These are phyloP conservation scores for Fusarium redolens DNA, from an alignment of 2,329 filamentous ascomycete genomes.

Conservation along the genomic window DNA sequence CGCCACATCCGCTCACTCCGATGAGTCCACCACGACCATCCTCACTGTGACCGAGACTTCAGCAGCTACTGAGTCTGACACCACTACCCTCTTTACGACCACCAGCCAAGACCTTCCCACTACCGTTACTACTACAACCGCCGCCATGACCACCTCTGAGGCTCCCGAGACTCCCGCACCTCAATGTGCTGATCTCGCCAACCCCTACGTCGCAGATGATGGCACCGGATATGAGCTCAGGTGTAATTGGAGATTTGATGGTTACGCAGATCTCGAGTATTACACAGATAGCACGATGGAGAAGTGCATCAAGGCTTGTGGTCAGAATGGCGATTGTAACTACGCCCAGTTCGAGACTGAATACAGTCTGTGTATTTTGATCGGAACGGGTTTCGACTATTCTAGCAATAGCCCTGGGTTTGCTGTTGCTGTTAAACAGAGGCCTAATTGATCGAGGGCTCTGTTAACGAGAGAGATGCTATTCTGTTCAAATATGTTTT, in stretches of 20 bases:
- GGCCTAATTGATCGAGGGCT: background rate
- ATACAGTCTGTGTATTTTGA: background rate
- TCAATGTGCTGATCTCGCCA: background rate
- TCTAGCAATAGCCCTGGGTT: background rate
- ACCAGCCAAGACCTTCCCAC: background rate
- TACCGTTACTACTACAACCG: background rate
- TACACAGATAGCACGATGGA: background rate
- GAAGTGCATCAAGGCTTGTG: background rate
- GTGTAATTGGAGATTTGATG: background rate
- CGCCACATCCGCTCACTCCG: background rate
- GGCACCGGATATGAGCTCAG: background rate
- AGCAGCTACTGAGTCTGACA: background rate
- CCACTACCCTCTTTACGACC: background rate
- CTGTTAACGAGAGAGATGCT: fast-evolving
- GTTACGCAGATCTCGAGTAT: background rate
- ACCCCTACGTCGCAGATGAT: background rate
- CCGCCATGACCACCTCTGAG: background rate
- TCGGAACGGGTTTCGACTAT: background rate
- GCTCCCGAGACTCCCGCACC: background rate
- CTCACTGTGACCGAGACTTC: background rate
- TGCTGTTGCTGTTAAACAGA: background rate
- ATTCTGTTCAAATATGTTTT: background rate
- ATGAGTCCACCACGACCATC: background rate
- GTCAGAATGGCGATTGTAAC: background rate
- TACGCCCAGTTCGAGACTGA: background rate